Evolutionary conservation across 768 basidiomycete species (phyloP), one percentile per base, ranked within the genome.

Genomic region (Hortiboletus campestris): DNA sequence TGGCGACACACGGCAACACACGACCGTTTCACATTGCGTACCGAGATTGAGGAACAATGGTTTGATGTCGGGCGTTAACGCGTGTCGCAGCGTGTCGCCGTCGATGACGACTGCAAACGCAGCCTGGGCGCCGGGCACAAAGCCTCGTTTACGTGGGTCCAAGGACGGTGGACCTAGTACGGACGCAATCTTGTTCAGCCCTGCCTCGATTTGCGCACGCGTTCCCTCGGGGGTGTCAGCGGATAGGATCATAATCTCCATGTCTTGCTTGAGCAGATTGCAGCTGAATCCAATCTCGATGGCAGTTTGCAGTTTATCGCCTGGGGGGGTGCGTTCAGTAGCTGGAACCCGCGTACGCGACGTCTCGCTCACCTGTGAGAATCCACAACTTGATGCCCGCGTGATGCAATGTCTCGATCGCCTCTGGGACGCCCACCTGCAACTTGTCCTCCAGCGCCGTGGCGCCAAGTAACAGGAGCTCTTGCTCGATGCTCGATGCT

Each of bases 351-450:
- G 38, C 16, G 13, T 22, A 41, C 2, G 9, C 40, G 6, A 51
- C 49, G 35, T 8, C 34, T 69, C 74, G 5, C 69, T 57, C 53
- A 89, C 91, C 94, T 35, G 96, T 98, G 46, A 98, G 75, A 70
- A 98, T 96, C 96, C 96, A 99, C 2, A 99, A 72, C 74, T 98
- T 99, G 76, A 99, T 97, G 13, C 96, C 96, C 2, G 96, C 96
- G 29, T 82, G 78, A 65, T 97, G 94, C 17, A 99, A 78, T 52
- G 81, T 87, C 62, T 93, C 94, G 60, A 99, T 98, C 2, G 96
- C 89, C 55, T 97, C 95, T 0, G 96, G 96, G 0, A 99, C 96
- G 12, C 96, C 96, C 67, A 90, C 93, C 67, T 99, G 96, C 57
- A 98, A 75, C 76, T 98, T 97, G 73, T 99, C 96, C 71, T 99